Conservation (phyloP, 1,139 yeast species). For the Sporopachydermia cereana region DNA sequence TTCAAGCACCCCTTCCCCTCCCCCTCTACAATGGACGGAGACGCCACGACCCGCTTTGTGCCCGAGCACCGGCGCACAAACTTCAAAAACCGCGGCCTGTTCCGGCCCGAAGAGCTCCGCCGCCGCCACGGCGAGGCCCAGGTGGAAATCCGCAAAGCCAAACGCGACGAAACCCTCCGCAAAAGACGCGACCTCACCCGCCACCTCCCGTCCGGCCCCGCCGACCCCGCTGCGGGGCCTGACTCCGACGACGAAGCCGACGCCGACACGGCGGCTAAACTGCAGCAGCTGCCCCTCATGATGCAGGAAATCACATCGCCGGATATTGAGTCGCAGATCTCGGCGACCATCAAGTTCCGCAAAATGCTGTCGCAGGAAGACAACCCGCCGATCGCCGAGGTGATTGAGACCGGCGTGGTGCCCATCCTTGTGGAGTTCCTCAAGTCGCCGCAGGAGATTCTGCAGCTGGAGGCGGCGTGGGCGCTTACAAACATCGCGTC, state of each 20-base stretch:
- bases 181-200: slow-evolving; percentile 74
- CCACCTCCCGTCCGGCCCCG: slow-evolving; percentile 28
- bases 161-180: slow-evolving; percentile 87
- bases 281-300: slow-evolving; percentile 67
- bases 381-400: slow-evolving; percentile 95
- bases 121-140: slow-evolving; percentile 97
- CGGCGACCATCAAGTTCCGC: slow-evolving; percentile 86
- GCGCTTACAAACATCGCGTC: slow-evolving; percentile 96
- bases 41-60: slow-evolving; percentile 74
- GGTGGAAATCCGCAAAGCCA: slow-evolving; percentile 91
- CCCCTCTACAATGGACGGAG: slow-evolving; percentile 49
- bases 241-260: slow-evolving; percentile 36
- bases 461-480: slow-evolving; percentile 98
- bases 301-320: slow-evolving; percentile 67
- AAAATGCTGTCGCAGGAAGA: slow-evolving; percentile 89
- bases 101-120: slow-evolving; percentile 91
- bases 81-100: slow-evolving; percentile 89
- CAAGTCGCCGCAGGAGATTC: slow-evolving; percentile 65
- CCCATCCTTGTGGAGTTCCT: slow-evolving; percentile 83
- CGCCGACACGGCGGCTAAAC: slow-evolving; percentile 9
- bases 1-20: neutral
- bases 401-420: slow-evolving; percentile 86
- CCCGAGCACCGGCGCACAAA: slow-evolving; percentile 97
- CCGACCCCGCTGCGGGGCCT: slow-evolving; percentile 28
- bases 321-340: slow-evolving; percentile 72